Percentiles rank a stretch among this genome's conserved stretches.
phyloP scores from a whole-genome alignment of 768 basidiomycete species.

The Tricholoma matsutake region DNA sequence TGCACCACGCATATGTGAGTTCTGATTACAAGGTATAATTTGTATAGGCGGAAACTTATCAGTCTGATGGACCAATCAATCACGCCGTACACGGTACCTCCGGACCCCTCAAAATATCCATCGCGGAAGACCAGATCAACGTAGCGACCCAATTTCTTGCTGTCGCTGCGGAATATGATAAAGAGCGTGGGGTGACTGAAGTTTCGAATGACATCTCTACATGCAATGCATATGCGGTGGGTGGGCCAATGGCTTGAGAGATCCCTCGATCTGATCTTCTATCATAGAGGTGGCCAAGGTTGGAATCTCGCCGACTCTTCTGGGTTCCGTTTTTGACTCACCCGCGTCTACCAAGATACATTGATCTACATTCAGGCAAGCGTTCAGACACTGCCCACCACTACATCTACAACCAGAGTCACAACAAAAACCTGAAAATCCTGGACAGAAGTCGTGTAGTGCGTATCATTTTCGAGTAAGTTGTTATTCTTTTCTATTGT shows the following conservation, averaged over 20 bases:
- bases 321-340: background rate
- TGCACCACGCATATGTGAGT: background rate
- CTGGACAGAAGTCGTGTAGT: conserved; percentile 40
- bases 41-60: conserved; percentile 40
- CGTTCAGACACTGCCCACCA: conserved; percentile 56
- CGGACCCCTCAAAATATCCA: conserved; percentile 51
- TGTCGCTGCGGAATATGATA: conserved; percentile 45
- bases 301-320: conserved; percentile 6
- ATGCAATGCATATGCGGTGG: conserved; percentile 47
- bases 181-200: conserved; percentile 36
- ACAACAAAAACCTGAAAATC: conserved; percentile 44
- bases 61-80: conserved; percentile 17
- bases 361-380: conserved; percentile 47
- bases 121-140: conserved; percentile 36
- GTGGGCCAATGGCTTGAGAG: conserved; percentile 12
- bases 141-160: conserved; percentile 45
- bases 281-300: conserved; percentile 56
- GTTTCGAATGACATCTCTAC: conserved; percentile 48
- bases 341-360: conserved; percentile 40
- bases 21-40: background rate
- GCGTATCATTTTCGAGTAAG: conserved; percentile 49
- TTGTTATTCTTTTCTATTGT: background rate
- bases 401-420: conserved; percentile 47
- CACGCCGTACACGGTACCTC: conserved; percentile 41
- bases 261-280: background rate